Evolutionary conservation across 495 filamentous ascomycete genomes (phyloP), one percentile per base, ranked within the genome.

Genomic region (Penicillium desertorum): DNA sequence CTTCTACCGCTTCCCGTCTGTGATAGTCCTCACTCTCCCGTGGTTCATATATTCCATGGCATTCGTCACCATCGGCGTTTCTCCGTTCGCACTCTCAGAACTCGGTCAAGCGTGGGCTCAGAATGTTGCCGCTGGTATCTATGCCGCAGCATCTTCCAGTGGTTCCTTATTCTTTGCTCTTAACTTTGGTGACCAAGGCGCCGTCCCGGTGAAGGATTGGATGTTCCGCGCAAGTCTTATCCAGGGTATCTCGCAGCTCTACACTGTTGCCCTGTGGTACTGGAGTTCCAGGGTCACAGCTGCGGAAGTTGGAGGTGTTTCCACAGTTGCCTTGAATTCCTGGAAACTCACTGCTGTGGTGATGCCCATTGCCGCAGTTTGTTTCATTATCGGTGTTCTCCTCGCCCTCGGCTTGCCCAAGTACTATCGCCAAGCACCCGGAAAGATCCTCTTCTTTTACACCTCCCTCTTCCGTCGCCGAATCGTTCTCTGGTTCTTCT

Each of bases 101-200:
- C 56, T 69, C 45, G 71, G 69, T 8, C 69, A 74, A 37, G 76
- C 70, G 20, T 81, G 79, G 77, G 64, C 85, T 12, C 78, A 83
- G 54, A 81, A 84, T 47, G 72, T 81, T 8, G 86, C 82, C 2
- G 84, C 84, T 2, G 84, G 74, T 16, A 61, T 86, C 41, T 89
- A 89, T 61, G 76, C 81, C 6, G 67, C 76, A 12, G 86, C 83
- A 6, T 85, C 86, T 5, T 77, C 81, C 32, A 79, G 77, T 54
- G 86, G 85, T 36, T 80, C 79, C 5, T 69, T 88, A 51, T 84
- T 79, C 68, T 88, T 88, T 67, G 80, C 84, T 6, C 75, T 88
- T 47, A 88, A 88, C 66, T 88, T 88, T 65, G 86, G 84, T 54
- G 80, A 81, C 59, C 82, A 86, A 65, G 83, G 55, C 66, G 63